Evolutionary conservation across 805 yeast species (phyloP).

Genomic region (Debaryomyces hansenii): DNA sequence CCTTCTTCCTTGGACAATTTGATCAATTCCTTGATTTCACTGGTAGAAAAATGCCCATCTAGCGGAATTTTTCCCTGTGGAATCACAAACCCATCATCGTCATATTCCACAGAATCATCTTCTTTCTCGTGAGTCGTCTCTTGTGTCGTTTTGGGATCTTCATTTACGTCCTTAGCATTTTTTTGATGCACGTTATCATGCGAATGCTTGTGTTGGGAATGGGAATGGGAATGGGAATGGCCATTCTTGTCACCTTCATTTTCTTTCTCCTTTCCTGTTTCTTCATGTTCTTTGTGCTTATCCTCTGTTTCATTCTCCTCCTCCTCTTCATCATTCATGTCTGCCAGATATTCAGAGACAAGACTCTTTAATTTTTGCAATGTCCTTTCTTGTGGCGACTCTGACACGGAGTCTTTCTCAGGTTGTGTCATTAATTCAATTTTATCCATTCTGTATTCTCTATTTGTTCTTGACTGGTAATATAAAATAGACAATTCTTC

Average conservation of each 20-base stretch:
- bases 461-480: too few species aligned
- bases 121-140: background rate
- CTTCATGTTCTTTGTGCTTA: background rate
- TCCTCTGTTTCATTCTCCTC: background rate
- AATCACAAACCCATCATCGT: constrained; percentile 36
- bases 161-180: constrained; percentile 1
- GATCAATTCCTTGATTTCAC: constrained; percentile 31
- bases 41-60: constrained; percentile 41
- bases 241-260: constrained; percentile 6
- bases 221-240: constrained; percentile 5
- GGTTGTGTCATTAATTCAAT: constrained; percentile 26
- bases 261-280: background rate
- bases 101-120: constrained; percentile 14
- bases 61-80: constrained; percentile 40
- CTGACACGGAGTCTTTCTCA: constrained; percentile 14
- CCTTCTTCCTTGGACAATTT: constrained; percentile 32
- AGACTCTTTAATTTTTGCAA: constrained; percentile 26
- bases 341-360: constrained; percentile 16
- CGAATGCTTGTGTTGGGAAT: constrained; percentile 1
- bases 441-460: constrained; percentile 12
- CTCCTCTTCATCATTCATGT: constrained; percentile 6
- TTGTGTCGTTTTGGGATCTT: background rate
- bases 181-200: background rate
- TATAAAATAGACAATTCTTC: too few species aligned
- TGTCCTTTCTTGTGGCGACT: constrained; percentile 11